Percentiles rank a stretch among this genome's conserved stretches.
phyloP scores from a whole-genome alignment of 495 filamentous ascomycete species.

The Hyaloscypha variabilis region DNA sequence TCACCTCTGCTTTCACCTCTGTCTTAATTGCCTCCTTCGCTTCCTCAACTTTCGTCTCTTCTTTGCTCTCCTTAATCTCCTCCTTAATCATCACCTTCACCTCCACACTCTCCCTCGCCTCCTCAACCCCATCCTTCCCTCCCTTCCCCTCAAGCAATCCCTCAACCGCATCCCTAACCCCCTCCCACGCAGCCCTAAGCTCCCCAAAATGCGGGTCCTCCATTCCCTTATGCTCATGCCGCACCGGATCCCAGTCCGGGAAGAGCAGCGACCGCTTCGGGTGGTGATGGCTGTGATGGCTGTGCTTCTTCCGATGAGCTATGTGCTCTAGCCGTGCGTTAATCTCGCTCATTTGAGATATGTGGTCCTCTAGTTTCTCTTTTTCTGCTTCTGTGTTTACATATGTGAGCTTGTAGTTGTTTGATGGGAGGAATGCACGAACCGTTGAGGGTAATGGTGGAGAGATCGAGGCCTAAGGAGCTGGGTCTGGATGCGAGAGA shows the following conservation, averaged over 20 bases:
- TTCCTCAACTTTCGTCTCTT: not conserved
- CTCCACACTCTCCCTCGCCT: not conserved
- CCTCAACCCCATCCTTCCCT: not conserved
- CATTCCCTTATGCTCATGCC: constrained; percentile 3
- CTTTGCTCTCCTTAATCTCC: constrained; percentile 1
- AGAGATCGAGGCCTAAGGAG: not conserved
- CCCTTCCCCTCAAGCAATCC: not conserved
- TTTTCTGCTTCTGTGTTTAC: too few species aligned
- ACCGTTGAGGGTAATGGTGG: not conserved
- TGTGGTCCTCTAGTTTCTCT: not conserved
- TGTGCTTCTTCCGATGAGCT: not conserved
- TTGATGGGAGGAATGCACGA: not conserved
- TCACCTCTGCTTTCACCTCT: not conserved
- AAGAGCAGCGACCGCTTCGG: too few species aligned
- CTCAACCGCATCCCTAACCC: not conserved
- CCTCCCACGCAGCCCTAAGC: constrained; percentile 1
- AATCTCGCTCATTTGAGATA: not conserved
- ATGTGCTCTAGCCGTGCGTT: not conserved
- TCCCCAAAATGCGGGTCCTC: constrained; percentile 10
- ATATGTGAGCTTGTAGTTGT: too few species aligned
- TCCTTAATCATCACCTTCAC: constrained; percentile 4
- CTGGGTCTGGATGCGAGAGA: not conserved
- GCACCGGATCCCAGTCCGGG: too few species aligned
- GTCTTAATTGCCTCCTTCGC: not conserved
- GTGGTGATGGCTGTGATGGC: not conserved